Base-by-base conservation (phyloP, 257 asterid species). In the Ajuga chamaepitys region DNA sequence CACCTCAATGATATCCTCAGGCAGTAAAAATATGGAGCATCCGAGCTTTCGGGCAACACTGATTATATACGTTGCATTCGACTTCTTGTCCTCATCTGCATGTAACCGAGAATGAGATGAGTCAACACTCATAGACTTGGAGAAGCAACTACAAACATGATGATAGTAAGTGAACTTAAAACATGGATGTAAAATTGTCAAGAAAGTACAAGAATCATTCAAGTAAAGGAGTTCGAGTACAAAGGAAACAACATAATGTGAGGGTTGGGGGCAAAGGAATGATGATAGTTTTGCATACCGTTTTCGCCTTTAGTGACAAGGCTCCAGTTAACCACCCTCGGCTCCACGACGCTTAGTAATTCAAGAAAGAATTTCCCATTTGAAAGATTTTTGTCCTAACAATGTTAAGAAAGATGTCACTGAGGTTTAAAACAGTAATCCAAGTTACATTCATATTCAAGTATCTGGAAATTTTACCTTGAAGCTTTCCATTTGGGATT, bases 311-410 rank as follows among this genome's bases (percentile, higher is more conserved):
- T 85, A 18, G 98, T 91, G 52, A 91, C 96, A 20, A 91, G 87
- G 82, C 91, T 81, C 96, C 95, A 88, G 75, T 88, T 91, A 40
- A 91, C 95, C 14, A 88, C 98, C 68, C 96, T 86, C 30, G 96
- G 88, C 85, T 91, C 95, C 71, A 91, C 98, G 9, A 77, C 76
- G 64, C 87, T 80, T 38, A 91, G 86, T 59, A 91, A 95, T 66
- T 88, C 89, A 7, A 91, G 87, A 77, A 91, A 88, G 85, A 91
- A 91, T 20, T 25, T 70, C 56, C 97, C 97, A 64, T 42, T 82
- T 40, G 97, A 77, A 59, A 91, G 86, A 21, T 11, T 45, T 68
- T 68, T 68, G 22, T 68, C 73, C 97, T 88, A 68, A 44, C 62
- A 40, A 11, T 13, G 21, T 48, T 18, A 48, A 10, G 16, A 10